Conservation (phyloP, 129 eudicot species). For the Glebionis coronaria region DNA sequence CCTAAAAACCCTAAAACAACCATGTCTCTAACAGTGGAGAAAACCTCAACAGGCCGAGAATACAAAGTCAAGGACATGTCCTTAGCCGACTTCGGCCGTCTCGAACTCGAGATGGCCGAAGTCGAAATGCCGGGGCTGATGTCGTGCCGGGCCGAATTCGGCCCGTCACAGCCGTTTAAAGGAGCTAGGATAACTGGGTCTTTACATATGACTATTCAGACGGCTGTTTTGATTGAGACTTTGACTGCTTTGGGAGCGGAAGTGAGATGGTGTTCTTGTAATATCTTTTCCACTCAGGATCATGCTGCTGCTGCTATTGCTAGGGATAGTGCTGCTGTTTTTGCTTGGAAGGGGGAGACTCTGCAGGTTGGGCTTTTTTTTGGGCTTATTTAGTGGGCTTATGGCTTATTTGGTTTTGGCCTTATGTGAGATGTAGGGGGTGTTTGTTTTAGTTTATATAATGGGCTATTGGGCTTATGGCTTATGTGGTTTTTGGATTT, state of each 20-base stretch:
- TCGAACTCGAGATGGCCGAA: slow-evolving; percentile 74
- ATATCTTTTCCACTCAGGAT: slow-evolving; percentile 78
- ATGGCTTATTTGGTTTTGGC: too few relatives aligned
- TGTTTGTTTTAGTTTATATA: too few relatives aligned
- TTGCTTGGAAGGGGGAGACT: slow-evolving; percentile 79
- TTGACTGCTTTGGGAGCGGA: slow-evolving; percentile 77
- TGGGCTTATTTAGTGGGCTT: too few relatives aligned
- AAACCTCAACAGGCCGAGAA: slow-evolving; percentile 72
- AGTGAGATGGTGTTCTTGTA: slow-evolving; percentile 83
- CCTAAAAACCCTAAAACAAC: slow-evolving; percentile 25
- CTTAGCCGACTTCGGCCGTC: slow-evolving; percentile 76
- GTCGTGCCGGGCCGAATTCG: slow-evolving; percentile 71
- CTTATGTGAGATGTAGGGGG: too few relatives aligned
- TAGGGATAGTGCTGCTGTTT: slow-evolving; percentile 72
- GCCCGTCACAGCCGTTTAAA: slow-evolving; percentile 72
- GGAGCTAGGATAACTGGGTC: slow-evolving; percentile 74
- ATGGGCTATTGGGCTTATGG: too few relatives aligned
- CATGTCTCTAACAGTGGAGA: slow-evolving; percentile 46
- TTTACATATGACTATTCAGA: slow-evolving; percentile 80
- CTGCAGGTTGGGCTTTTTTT: too few relatives aligned
- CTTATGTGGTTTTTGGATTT: too few relatives aligned
- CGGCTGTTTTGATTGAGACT: slow-evolving; percentile 71
- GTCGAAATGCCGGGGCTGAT: slow-evolving; percentile 83
- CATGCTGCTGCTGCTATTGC: slow-evolving; percentile 79
- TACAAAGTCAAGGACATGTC: slow-evolving; percentile 91